Evolutionary conservation across 2,329 filamentous ascomycete genomes (phyloP).

Genomic region (Colletotrichum camelliae): DNA sequence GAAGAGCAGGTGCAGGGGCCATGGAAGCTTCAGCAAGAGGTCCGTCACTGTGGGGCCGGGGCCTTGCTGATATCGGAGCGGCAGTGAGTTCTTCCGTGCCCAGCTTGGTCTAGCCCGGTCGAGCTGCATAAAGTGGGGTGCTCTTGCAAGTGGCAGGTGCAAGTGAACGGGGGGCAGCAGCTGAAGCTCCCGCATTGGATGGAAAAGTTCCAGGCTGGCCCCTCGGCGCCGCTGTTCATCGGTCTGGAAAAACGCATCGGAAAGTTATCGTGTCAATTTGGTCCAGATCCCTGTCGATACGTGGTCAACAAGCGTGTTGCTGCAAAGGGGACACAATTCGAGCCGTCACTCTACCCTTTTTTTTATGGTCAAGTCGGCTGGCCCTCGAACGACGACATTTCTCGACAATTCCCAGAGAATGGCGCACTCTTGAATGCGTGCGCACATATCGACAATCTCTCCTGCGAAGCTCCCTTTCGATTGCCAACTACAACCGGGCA

Average conservation of each 20-base stretch:
- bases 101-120: background rate
- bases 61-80: background rate
- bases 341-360: background rate
- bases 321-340: constrained; percentile 18
- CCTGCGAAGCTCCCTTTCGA: background rate
- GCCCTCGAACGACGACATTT: background rate
- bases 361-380: background rate
- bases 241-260: constrained; percentile 24
- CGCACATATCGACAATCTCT: background rate
- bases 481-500: background rate
- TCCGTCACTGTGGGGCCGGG: background rate
- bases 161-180: background rate
- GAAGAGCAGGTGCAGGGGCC: background rate
- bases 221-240: background rate
- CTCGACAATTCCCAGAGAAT: background rate
- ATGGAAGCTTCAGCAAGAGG: background rate
- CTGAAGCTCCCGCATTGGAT: background rate
- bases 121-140: background rate
- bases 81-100: background rate
- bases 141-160: background rate
- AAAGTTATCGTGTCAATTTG: constrained; percentile 26
- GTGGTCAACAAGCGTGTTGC: background rate
- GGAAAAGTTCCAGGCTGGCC: background rate
- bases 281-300: constrained; percentile 17
- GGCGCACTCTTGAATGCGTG: constrained; percentile 18